These are phyloP conservation scores for Hanseniaspora meyeri DNA, from an alignment of 805 yeast genomes.

Conservation along the genomic window DNA sequence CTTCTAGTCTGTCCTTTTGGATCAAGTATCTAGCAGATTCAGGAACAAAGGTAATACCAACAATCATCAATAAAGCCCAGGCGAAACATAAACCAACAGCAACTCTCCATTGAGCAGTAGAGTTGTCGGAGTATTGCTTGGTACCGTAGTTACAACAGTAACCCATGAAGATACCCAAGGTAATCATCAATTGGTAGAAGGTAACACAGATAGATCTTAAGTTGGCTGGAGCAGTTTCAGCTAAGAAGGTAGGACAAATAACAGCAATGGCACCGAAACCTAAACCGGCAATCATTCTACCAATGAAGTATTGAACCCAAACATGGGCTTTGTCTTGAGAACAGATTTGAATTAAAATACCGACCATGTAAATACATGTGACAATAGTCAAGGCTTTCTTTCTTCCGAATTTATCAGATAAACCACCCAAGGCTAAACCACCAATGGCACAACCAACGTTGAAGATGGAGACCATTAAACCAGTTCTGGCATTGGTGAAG, in stretches of 20 bases:
- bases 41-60: slow-evolving; percentile 49
- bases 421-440: slow-evolving; percentile 44
- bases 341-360: slow-evolving; percentile 49
- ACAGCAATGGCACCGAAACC: slow-evolving; percentile 68
- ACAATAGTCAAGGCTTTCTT: slow-evolving; percentile 42
- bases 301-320: slow-evolving; percentile 56
- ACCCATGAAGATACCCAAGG: slow-evolving; percentile 57
- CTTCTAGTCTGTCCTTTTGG: slow-evolving; percentile 37
- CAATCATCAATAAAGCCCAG: slow-evolving; percentile 28
- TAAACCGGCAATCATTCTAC: slow-evolving; percentile 58
- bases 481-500: slow-evolving; percentile 38
- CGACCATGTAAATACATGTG: slow-evolving; percentile 46
- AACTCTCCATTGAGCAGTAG: slow-evolving; percentile 45
- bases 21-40: slow-evolving; percentile 56
- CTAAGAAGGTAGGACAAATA: slow-evolving; percentile 54
- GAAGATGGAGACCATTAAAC: slow-evolving; percentile 45
- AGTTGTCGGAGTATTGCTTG: slow-evolving; percentile 36
- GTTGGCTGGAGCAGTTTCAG: slow-evolving; percentile 47
- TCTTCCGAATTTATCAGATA: slow-evolving; percentile 51
- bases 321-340: slow-evolving; percentile 26
- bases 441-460: slow-evolving; percentile 64
- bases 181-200: slow-evolving; percentile 48
- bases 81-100: slow-evolving; percentile 42
- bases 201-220: slow-evolving; percentile 53
- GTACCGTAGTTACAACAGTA: slow-evolving; percentile 57